Percentiles rank a stretch among this genome's conserved stretches.
Evolutionary conservation across 257 asterid genomes (phyloP).

Genomic region (Primulina huaijiensis): DNA sequence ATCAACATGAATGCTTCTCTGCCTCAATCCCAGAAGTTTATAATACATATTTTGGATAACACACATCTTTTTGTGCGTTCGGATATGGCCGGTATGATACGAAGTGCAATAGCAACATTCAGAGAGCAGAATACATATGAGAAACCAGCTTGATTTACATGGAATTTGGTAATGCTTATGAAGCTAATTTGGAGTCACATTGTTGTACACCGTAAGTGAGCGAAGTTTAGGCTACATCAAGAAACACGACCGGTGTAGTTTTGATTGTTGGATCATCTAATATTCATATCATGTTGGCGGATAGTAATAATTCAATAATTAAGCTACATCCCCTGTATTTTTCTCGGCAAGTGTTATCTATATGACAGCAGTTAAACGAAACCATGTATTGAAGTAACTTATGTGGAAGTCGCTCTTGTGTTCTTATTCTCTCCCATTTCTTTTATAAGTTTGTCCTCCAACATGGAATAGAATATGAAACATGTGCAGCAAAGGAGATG

Average conservation of each 20-base stretch:
- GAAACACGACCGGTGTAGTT: not conserved
- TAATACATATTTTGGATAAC: conserved; percentile 69
- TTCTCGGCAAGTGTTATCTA: too few species aligned
- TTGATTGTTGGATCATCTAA: not conserved
- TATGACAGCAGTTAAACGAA: too few species aligned
- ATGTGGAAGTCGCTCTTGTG: too few species aligned
- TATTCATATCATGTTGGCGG: not conserved
- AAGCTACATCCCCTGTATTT: not conserved
- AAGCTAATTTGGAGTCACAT: not conserved
- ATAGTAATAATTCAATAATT: not conserved
- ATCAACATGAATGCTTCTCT: conserved; percentile 68
- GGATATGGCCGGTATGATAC: conserved; percentile 72
- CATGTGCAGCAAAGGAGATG: not conserved
- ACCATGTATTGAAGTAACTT: too few species aligned
- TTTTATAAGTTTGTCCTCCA: too few species aligned
- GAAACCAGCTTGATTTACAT: conserved; percentile 54
- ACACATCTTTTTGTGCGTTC: conserved; percentile 82
- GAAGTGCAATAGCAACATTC: conserved; percentile 61
- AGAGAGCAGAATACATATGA: conserved; percentile 79
- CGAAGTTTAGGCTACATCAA: not conserved
- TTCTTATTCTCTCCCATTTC: too few species aligned
- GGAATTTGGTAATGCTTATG: not conserved
- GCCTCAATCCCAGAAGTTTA: conserved; percentile 77
- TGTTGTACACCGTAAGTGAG: not conserved
- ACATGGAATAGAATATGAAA: not conserved